Evolutionary conservation across 345 rosid genomes (phyloP).

Genomic region (Aurinia saxatilis): DNA sequence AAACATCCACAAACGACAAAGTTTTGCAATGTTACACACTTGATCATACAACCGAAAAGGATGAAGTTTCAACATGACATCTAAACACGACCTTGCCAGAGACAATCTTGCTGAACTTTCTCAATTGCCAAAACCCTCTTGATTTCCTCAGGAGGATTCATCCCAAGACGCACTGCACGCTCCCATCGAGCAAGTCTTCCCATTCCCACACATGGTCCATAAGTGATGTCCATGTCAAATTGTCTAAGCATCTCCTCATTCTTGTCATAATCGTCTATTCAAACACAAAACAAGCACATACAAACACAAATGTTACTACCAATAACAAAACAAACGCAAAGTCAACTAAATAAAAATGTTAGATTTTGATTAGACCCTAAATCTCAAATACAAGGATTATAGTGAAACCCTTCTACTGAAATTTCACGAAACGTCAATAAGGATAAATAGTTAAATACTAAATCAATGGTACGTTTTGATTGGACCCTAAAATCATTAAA

Average conservation of each 20-base stretch:
- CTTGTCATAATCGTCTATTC: slow-evolving; percentile 38
- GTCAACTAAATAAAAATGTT: neutral
- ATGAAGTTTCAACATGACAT: neutral
- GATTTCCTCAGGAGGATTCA: slow-evolving; percentile 58
- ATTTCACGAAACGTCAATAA: neutral
- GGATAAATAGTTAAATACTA: no score
- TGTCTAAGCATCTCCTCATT: slow-evolving; percentile 51
- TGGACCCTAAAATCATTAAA: neutral
- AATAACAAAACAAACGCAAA: neutral
- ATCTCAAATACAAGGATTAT: neutral
- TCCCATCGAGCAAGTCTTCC: slow-evolving; percentile 61
- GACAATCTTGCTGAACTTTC: slow-evolving; percentile 39
- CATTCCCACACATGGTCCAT: slow-evolving; percentile 83
- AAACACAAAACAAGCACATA: neutral
- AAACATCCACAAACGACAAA: slow-evolving; percentile 4
- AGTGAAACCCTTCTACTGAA: slow-evolving; percentile 8
- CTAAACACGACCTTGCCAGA: slow-evolving; percentile 69
- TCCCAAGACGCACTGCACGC: slow-evolving; percentile 62
- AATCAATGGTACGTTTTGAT: neutral
- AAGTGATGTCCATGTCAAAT: slow-evolving; percentile 79
- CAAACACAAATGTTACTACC: neutral
- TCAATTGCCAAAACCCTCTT: slow-evolving; percentile 38
- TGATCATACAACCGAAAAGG: slow-evolving; percentile 10
- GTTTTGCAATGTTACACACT: neutral
- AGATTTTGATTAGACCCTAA: neutral